Conservation (phyloP, 148 eudicot genomes). For the Cornus suecica region DNA sequence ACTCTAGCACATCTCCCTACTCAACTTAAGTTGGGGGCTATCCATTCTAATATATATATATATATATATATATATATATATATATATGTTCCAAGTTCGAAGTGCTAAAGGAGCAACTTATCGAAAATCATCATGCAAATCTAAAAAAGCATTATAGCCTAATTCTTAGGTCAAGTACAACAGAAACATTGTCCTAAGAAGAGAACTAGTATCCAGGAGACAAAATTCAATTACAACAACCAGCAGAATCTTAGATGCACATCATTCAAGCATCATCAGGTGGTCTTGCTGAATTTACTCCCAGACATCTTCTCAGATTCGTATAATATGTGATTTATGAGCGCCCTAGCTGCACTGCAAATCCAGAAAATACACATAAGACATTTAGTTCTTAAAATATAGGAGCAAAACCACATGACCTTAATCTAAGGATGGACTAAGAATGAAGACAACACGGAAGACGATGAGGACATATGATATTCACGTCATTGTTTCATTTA, state of each 20-base stretch:
- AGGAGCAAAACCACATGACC: too few species aligned
- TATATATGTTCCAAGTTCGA: too few species aligned
- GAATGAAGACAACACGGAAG: too few species aligned
- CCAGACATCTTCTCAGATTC: constrained; percentile 58
- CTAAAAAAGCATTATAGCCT: not conserved
- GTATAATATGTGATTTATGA: constrained; percentile 55
- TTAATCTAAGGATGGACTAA: too few species aligned
- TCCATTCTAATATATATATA: too few species aligned
- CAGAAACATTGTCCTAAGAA: not conserved
- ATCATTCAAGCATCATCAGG: constrained; percentile 8
- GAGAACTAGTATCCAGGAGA: not conserved
- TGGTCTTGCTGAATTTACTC: constrained; percentile 48
- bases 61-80: too few species aligned
- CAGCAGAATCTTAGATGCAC: not conserved
- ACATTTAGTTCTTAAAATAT: not conserved
- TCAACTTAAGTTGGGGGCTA: too few species aligned
- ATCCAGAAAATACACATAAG: constrained; percentile 2
- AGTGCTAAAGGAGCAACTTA: not conserved
- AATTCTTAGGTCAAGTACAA: not conserved
- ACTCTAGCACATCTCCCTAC: not conserved
- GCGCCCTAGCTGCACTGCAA: constrained; percentile 65
- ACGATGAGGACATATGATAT: too few species aligned
- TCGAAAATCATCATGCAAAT: not conserved
- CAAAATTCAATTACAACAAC: not conserved
- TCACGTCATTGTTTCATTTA: too few species aligned